Percentiles rank a stretch among this genome's conserved stretches.
These are phyloP conservation scores for Pyricularia sp. DNA, from an alignment of 2,329 filamentous ascomycete species.

Conservation along the genomic window DNA sequence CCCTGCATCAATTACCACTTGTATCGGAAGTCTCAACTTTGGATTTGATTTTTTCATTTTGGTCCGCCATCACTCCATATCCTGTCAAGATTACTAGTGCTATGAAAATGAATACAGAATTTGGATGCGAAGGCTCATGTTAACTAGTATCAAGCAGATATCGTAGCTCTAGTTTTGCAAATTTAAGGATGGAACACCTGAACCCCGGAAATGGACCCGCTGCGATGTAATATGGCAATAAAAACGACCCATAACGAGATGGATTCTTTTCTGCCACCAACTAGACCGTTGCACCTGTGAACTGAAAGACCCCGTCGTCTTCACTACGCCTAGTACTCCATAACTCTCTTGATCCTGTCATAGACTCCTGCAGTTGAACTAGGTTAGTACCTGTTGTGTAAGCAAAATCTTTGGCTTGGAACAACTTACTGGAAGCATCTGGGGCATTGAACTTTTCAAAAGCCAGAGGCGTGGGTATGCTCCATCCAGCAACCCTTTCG, in stretches of 20 bases:
- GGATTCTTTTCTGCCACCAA: background rate
- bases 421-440: slow-evolving; percentile 68
- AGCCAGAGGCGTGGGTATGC: slow-evolving; percentile 64
- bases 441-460: slow-evolving; percentile 76
- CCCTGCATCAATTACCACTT: background rate
- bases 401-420: background rate
- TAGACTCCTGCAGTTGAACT: slow-evolving; percentile 46
- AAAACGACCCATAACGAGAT: background rate
- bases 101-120: background rate
- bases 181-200: background rate
- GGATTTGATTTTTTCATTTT: background rate
- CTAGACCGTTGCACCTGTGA: background rate
- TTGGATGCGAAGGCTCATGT: background rate
- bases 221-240: background rate
- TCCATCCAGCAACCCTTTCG: slow-evolving; percentile 77
- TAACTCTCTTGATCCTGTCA: slow-evolving; percentile 52
- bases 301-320: background rate
- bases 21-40: no score
- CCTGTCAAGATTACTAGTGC: background rate
- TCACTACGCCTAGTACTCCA: slow-evolving; percentile 40
- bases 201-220: background rate
- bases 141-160: background rate
- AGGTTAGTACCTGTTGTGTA: background rate
- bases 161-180: background rate
- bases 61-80: background rate